phyloP scores from a whole-genome alignment of 345 rosid genomes.

The Hevea brasiliensis region DNA sequence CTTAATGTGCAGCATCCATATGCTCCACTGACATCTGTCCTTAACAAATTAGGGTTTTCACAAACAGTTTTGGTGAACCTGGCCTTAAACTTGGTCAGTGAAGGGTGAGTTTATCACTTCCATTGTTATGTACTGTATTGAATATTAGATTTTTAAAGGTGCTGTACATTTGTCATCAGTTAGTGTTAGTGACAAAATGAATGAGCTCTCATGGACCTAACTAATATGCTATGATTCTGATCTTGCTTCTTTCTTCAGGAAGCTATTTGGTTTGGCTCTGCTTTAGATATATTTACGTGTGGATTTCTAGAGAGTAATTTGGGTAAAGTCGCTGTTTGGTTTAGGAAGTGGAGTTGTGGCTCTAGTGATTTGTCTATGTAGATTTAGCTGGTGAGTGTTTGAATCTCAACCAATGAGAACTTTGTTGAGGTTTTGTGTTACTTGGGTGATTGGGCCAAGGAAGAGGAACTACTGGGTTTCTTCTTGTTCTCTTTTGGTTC shows the following conservation, averaged over 20 bases:
- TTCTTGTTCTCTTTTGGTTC: conserved; percentile 22
- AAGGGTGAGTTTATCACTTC: conserved; percentile 58
- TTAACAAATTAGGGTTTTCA: conserved; percentile 68
- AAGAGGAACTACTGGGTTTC: conserved; percentile 21
- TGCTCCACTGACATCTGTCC: conserved; percentile 58
- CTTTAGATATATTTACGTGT: conserved; percentile 8
- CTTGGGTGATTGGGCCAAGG: conserved; percentile 27
- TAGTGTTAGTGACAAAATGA: conserved; percentile 14
- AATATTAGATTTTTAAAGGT: conserved; percentile 24
- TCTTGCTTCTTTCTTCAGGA: conserved; percentile 32
- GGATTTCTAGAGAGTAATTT: conserved; percentile 20
- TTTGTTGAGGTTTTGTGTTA: conserved; percentile 21
- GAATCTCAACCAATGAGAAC: conserved; percentile 18
- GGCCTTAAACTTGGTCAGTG: conserved; percentile 73
- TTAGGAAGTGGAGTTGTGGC: conserved; percentile 24
- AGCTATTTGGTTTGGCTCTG: conserved; percentile 24
- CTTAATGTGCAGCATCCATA: conserved; percentile 77
- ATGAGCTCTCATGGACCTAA: not conserved
- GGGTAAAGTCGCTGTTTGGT: conserved; percentile 18
- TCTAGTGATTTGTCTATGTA: conserved; percentile 24
- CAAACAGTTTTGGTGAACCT: conserved; percentile 61
- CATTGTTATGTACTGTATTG: conserved; percentile 17
- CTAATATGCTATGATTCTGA: conserved; percentile 19
- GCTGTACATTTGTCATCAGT: not conserved
- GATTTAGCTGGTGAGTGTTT: conserved; percentile 20